These are phyloP conservation scores for Ascochyta fabae DNA, from an alignment of 2,329 filamentous ascomycete genomes.

Conservation along the genomic window DNA sequence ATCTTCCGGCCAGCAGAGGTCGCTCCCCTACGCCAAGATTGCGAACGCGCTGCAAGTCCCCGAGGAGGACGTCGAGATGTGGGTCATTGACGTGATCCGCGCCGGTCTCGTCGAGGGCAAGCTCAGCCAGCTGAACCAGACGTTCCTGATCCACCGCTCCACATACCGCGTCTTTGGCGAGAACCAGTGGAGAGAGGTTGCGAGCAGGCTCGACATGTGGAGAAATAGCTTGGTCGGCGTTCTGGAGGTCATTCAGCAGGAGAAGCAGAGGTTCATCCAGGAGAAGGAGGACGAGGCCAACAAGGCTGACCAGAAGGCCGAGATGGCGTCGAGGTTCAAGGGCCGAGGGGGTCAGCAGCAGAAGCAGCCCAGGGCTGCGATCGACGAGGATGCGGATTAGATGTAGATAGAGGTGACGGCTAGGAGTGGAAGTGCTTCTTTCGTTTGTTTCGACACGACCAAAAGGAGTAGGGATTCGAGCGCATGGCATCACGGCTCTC, in stretches of 20 bases:
- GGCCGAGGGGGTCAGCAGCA: slow-evolving; percentile 33
- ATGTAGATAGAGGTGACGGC: slow-evolving; percentile 16
- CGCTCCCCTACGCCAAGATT: slow-evolving; percentile 87
- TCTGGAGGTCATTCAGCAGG: slow-evolving; percentile 75
- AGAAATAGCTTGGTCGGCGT: slow-evolving; percentile 80
- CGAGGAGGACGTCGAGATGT: slow-evolving; percentile 87
- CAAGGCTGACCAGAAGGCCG: slow-evolving; percentile 72
- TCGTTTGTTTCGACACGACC: slow-evolving; percentile 30
- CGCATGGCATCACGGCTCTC: slow-evolving; percentile 39
- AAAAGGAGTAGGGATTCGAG: slow-evolving; percentile 32
- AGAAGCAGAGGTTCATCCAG: slow-evolving; percentile 79
- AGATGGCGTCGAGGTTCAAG: slow-evolving; percentile 37
- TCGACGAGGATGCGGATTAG: slow-evolving; percentile 48
- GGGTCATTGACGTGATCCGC: slow-evolving; percentile 98
- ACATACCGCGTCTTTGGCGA: slow-evolving; percentile 97
- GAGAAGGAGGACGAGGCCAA: slow-evolving; percentile 79
- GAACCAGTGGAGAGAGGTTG: slow-evolving; percentile 97
- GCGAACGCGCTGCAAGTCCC: slow-evolving; percentile 84
- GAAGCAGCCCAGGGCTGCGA: slow-evolving; percentile 38
- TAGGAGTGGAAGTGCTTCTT: slow-evolving; percentile 17
- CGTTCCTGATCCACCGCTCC: slow-evolving; percentile 94
- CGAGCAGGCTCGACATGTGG: slow-evolving; percentile 90
- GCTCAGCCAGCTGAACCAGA: slow-evolving; percentile 88
- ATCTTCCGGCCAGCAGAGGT: slow-evolving; percentile 75
- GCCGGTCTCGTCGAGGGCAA: slow-evolving; percentile 95